Evolutionary conservation across 1,284 basidiomycete genomes (phyloP), one percentile per base, ranked within the genome.

Genomic region (Boletus smithii): DNA sequence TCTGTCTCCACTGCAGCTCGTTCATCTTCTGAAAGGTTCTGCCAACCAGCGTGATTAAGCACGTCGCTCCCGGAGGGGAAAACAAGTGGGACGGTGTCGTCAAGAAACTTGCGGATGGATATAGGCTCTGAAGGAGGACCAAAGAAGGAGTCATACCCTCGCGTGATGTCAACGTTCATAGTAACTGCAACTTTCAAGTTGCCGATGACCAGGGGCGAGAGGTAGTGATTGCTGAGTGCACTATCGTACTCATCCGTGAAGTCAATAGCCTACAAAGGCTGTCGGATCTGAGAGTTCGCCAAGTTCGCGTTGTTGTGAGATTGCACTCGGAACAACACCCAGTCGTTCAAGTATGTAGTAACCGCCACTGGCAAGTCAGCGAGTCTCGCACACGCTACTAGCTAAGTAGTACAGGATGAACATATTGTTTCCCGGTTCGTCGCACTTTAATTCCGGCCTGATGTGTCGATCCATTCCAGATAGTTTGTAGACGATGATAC

Each of bases 101-200:
- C 58, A 14, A 75, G 53, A 53, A 82, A 82, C 1, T 65, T 59
- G 33, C 57, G 57, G 36, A 83, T 51, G 30, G 74, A 57, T 30
- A 83, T 69, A 22, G 55, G 64, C 30, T 80, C 73, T 37, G 80
- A 83, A 27, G 77, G 65, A 40, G 80, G 81, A 1, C 80, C 80
- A 61, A 83, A 79, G 51, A 54, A 47, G 16, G 54, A 65, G 27
- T 69, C 65, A 17, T 64, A 54, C 22, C 58, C 52, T 38, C 64
- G 60, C 7, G 37, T 51, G 43, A 63, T 53, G 49, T 67, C 52
- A 34, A 51, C 32, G 42, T 45, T 61, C 60, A 64, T 63, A 11
- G 11, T 8, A 8, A 32, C 6, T 30, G 3, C 18, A 22, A 35
- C 9, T 0, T n/a, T 32, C 10, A 27, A 18, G 31, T 33, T 32